Conservation (phyloP, 2,329 filamentous ascomycete species). For the Aureobasidium pullulans region DNA sequence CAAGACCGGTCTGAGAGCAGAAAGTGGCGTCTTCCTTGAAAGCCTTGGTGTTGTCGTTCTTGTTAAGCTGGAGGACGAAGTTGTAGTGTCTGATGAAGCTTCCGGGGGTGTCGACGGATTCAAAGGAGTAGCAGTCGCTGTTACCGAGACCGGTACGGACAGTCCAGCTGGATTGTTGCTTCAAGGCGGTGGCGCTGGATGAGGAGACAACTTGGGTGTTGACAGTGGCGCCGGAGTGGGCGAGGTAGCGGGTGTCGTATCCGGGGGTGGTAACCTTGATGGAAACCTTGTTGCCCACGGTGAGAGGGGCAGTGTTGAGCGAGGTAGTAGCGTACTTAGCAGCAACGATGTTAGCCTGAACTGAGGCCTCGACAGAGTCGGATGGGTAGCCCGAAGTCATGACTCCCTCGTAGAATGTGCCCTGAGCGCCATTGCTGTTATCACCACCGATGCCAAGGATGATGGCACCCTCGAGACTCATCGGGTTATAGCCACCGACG, state of each 20-base stretch:
- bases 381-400: constrained; percentile 57
- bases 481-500: constrained; percentile 48
- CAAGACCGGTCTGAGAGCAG: constrained; percentile 48
- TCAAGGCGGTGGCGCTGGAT: constrained; percentile 42
- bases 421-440: constrained; percentile 52
- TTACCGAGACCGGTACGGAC: constrained; percentile 50
- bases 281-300: constrained; percentile 45
- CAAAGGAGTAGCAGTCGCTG: constrained; percentile 53
- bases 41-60: constrained; percentile 48
- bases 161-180: constrained; percentile 47
- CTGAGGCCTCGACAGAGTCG: constrained; percentile 47
- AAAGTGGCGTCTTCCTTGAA: constrained; percentile 59
- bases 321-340: constrained; percentile 47
- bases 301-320: constrained; percentile 44
- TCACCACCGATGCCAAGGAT: constrained; percentile 66
- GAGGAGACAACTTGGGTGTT: constrained; percentile 50
- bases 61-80: constrained; percentile 44
- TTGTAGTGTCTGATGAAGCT: constrained; percentile 52
- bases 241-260: constrained; percentile 48
- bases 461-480: constrained; percentile 59
- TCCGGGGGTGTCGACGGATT: constrained; percentile 51
- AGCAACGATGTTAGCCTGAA: constrained; percentile 48
- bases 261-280: constrained; percentile 50
- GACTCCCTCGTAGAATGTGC: constrained; percentile 54
- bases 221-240: constrained; percentile 44